Base-by-base conservation (phyloP, 2,329 filamentous ascomycete species). In the Pseudogymnoascus sp. region DNA sequence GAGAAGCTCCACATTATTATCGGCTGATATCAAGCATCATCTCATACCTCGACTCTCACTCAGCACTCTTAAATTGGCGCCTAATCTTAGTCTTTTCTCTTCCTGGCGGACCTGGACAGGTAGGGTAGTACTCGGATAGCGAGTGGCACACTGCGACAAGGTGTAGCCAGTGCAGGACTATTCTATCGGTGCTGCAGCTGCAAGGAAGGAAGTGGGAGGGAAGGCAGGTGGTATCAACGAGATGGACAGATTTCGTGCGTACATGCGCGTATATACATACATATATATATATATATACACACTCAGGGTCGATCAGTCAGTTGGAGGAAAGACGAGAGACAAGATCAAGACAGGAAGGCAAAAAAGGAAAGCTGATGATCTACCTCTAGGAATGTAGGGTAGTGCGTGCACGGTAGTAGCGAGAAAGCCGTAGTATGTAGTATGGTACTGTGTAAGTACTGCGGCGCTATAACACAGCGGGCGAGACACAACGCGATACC, bases 51-150 rank as follows among this genome's bases (percentile, higher is more conserved):
- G 29, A 56, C 50, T 56, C 31, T 56, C 26, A 56, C 31, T 56
- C 26, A 56, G 50, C n/a, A 19, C 50, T 56, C 50, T 56, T 56
- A 56, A 56, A 56, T 33, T 56, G 50, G 50, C 50, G 50, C 29
- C 11, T 19, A 13, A 10, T 56, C 17, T 56, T n/a, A 13, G n/a
- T 56, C 17, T 56, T n/a, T 17, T 31, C 26, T 56, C 46, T 33
- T 10, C 50, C n/a, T 29, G 50, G 50, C 26, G 26, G 17, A 33
- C n/a, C 50, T 33, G 26, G 9, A 7, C 17, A 53, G 46, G 26
- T 23, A 53, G 15, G 23, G 44, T 50, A 50, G 44, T n/a, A 56
- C 50, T 56, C 26, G 50, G 50, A 56, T 19, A 56, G 50, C 33
- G 29, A 56, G 50, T 56, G 26, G 50, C 29, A 33, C 46, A 31